Conservation (phyloP, 2,329 filamentous ascomycete species). For the Fusarium algeriense region DNA sequence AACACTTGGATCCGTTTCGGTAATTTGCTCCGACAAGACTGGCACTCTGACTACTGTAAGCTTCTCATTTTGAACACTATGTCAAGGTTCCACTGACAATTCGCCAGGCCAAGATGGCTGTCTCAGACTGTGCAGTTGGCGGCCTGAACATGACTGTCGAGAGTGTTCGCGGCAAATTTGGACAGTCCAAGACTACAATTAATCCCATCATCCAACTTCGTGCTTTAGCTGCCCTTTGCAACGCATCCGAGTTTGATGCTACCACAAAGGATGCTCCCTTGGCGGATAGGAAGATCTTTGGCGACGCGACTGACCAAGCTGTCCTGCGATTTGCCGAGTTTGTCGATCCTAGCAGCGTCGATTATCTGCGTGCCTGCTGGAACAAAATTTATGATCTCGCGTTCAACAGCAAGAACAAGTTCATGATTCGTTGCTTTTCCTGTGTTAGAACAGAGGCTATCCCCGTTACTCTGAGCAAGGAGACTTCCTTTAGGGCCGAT, state of each 20-base stretch:
- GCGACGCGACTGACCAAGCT: conserved; percentile 82
- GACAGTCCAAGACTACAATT: conserved; percentile 39
- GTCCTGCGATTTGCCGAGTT: conserved; percentile 77
- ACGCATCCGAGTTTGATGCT: conserved; percentile 80
- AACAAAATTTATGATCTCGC: conserved; percentile 74
- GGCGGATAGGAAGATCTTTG: conserved; percentile 73
- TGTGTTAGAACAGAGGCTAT: conserved; percentile 56
- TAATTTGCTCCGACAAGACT: conserved; percentile 83
- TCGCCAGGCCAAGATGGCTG: conserved; percentile 76
- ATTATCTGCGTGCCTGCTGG: conserved; percentile 72
- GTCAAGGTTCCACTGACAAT: not conserved
- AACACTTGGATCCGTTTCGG: conserved; percentile 77
- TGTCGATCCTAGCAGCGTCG: conserved; percentile 61
- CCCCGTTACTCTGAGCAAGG: conserved; percentile 51
- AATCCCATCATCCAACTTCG: conserved; percentile 69
- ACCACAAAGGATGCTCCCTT: conserved; percentile 70
- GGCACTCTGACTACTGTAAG: conserved; percentile 69
- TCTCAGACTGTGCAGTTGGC: conserved; percentile 75
- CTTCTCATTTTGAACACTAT: not conserved
- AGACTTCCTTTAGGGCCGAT: not conserved
- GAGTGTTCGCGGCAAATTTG: conserved; percentile 59
- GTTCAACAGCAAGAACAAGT: conserved; percentile 89
- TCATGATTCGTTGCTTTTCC: conserved; percentile 67
- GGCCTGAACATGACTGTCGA: conserved; percentile 61
- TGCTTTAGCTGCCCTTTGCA: conserved; percentile 75